Evolutionary conservation across 2,329 filamentous ascomycete genomes (phyloP).

Genomic region (Ramularia endophylla): DNA sequence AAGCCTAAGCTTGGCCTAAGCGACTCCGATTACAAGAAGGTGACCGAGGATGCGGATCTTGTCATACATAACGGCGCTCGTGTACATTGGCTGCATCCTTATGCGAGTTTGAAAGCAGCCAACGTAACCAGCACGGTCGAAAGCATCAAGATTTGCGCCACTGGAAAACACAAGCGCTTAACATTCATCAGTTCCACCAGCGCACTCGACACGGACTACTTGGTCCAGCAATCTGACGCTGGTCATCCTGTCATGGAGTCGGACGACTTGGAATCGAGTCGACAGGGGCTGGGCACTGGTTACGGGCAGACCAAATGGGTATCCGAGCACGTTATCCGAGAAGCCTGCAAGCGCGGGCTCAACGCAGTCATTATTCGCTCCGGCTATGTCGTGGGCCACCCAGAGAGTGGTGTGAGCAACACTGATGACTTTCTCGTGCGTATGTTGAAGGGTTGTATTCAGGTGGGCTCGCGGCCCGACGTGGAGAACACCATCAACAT

Average conservation of each 20-base stretch:
- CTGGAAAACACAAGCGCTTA: slow-evolving; percentile 71
- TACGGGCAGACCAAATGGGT: slow-evolving; percentile 94
- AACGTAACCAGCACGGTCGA: slow-evolving; percentile 83
- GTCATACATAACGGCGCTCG: slow-evolving; percentile 74
- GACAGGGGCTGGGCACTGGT: slow-evolving; percentile 71
- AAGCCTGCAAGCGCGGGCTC: slow-evolving; percentile 72
- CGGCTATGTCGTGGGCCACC: slow-evolving; percentile 77
- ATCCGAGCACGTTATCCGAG: slow-evolving; percentile 64
- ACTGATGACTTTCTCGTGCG: slow-evolving; percentile 89
- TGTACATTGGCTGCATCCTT: slow-evolving; percentile 74
- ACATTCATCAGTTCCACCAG: slow-evolving; percentile 79
- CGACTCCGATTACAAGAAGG: slow-evolving; percentile 56
- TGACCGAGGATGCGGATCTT: slow-evolving; percentile 62
- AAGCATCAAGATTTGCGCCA: slow-evolving; percentile 66
- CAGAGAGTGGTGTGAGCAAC: slow-evolving; percentile 62
- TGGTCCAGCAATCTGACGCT: slow-evolving; percentile 64
- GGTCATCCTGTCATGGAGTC: slow-evolving; percentile 66
- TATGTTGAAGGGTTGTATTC: slow-evolving; percentile 80
- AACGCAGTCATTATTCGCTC: slow-evolving; percentile 70
- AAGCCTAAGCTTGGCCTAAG: slow-evolving; percentile 69
- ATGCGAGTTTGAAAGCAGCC: slow-evolving; percentile 61
- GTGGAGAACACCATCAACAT: slow-evolving; percentile 86
- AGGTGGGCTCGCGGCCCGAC: slow-evolving; percentile 65
- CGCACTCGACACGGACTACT: slow-evolving; percentile 76
- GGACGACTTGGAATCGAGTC: slow-evolving; percentile 73